Base-by-base conservation (phyloP, 208 protist species). In the Leptomonas seymouri region DNA sequence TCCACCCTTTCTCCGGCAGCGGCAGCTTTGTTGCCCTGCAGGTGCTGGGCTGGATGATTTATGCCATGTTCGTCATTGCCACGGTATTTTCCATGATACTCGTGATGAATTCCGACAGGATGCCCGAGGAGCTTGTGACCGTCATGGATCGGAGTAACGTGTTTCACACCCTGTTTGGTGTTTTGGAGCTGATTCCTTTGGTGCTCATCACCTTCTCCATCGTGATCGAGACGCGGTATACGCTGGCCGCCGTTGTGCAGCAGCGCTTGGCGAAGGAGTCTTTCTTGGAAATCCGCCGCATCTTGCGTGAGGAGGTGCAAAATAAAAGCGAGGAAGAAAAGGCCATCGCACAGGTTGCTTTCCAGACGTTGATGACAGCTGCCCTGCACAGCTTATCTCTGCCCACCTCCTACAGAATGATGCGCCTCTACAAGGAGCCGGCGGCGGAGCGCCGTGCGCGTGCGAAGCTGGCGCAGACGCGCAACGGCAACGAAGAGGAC, bases 181-280 rank as follows among this genome's bases (percentile, higher is more conserved):
- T 91, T 15, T 69, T 93, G 18, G 64, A 93, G 68, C 45, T 81
- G 18, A 69, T 92, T 23, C 90, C 90, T 7, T 49, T 90, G 18
- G 39, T 85, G n/a, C 71, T 93, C 54, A 90, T 95, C 57, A 85
- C 84, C 34, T 45, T 95, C 23, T 93, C 85, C 51, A 84, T 93
- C 65, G 59, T 72, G 14, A 63, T 82, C 15, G 85, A 95, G 67
- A 59, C 72, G 23, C 66, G 57, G 31, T 28, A 67, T 34, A 78
- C 68, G 20, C 28, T 77, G 21, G 63, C 74, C 42, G 16, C 64
- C 25, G 54, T 55, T 8, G 44, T 72, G 27, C 60, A 69, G 41
- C 76, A 76, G 30, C 44, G 57, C 7, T 44, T 83, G 25, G 84
- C 82, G 11, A 42, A 70, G 46, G 81, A 89, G 56, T 69, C 85